Conservation (phyloP, 805 yeast species). For the Blastobotrys parvus region DNA sequence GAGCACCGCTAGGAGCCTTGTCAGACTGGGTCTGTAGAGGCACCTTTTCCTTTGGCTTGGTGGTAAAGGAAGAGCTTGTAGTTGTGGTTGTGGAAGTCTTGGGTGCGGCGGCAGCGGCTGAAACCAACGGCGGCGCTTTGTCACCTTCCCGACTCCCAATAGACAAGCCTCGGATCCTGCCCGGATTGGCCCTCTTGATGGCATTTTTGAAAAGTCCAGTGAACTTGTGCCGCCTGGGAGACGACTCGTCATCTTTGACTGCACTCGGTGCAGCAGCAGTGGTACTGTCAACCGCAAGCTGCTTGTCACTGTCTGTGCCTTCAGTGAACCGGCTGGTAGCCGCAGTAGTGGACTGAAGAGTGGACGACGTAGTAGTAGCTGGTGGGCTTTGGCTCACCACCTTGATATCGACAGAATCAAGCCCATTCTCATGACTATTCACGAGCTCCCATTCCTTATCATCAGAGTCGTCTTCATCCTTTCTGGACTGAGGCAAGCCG, state of each 20-base stretch:
- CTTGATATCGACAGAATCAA: not conserved
- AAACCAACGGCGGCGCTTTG: not conserved
- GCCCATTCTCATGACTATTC: not conserved
- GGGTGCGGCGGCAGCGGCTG: not conserved
- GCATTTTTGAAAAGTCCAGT: not conserved
- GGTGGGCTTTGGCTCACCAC: not conserved
- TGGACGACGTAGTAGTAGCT: not conserved
- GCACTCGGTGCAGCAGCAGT: not conserved
- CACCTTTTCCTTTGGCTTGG: not conserved
- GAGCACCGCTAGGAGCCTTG: not conserved
- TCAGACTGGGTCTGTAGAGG: not conserved
- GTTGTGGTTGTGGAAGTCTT: not conserved
- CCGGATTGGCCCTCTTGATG: not conserved
- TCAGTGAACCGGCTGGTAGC: not conserved
- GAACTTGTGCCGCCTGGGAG: not conserved
- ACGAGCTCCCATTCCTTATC: not conserved
- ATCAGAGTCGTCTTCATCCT: not conserved
- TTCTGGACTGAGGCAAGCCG: no score
- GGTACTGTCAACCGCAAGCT: not conserved
- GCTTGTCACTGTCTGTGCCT: not conserved
- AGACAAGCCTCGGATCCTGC: not conserved
- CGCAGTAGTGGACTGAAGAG: not conserved
- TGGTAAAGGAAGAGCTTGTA: no score
- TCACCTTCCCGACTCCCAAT: not conserved
- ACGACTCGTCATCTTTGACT: not conserved